Conservation (phyloP, 73 alveolate genomes). For the Stentor coeruleus region DNA sequence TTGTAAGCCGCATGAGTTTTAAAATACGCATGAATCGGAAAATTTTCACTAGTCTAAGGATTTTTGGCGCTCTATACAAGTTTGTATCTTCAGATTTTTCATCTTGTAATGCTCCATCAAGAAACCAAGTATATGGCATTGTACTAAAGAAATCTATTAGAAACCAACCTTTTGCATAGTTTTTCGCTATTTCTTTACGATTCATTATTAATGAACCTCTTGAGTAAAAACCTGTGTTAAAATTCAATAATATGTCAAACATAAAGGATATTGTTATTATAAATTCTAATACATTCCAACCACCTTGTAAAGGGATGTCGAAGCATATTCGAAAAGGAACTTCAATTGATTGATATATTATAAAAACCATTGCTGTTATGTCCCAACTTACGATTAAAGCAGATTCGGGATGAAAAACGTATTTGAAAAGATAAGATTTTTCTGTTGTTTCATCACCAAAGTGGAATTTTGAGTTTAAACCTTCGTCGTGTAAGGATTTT, state of each 20-base stretch:
- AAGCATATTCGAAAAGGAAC: constrained; percentile 57
- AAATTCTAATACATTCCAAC: constrained; percentile 30
- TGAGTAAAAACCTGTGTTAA: constrained; percentile 59
- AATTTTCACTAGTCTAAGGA: constrained; percentile 56
- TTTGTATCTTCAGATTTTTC: neutral
- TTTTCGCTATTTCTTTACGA: constrained; percentile 32
- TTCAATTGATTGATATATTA: constrained; percentile 40
- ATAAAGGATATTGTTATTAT: constrained; percentile 42
- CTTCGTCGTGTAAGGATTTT: neutral
- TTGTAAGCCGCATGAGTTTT: constrained; percentile 53
- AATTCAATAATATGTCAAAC: constrained; percentile 39
- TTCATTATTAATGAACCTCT: constrained; percentile 56
- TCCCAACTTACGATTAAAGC: constrained; percentile 48
- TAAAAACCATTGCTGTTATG: constrained; percentile 36
- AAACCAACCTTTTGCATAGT: constrained; percentile 66
- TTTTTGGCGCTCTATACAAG: constrained; percentile 20
- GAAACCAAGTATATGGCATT: constrained; percentile 59
- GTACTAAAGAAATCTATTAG: constrained; percentile 48
- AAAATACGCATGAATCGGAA: constrained; percentile 61
- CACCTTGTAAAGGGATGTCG: constrained; percentile 37
- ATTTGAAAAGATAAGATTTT: neutral
- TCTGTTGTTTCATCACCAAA: neutral
- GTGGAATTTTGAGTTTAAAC: neutral
- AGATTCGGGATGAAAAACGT: constrained; percentile 46
- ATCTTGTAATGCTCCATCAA: constrained; percentile 33